Percentiles rank a stretch among this genome's conserved stretches.
Conservation (phyloP, 139 green algal species). For the Pseudopediastrum boryanum region DNA sequence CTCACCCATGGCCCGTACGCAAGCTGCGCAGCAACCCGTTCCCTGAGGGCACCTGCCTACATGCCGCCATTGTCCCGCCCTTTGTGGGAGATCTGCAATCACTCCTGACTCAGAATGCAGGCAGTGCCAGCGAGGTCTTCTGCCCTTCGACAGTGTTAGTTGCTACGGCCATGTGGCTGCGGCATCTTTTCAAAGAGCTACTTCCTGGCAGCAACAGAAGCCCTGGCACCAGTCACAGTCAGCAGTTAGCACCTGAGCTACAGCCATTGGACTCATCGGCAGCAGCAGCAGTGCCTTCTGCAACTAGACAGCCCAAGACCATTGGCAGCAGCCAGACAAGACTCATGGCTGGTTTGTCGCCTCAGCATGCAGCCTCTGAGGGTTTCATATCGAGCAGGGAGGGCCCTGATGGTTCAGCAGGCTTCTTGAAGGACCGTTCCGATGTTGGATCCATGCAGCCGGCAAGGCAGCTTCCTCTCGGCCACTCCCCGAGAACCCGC, state of each 20-base stretch:
- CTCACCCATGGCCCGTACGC: constrained; percentile 24
- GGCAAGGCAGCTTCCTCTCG: no score
- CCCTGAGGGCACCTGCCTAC: constrained; percentile 43
- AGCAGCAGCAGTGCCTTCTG: no score
- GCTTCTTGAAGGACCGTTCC: no score
- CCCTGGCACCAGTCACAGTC: background rate
- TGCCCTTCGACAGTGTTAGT: constrained; percentile 34
- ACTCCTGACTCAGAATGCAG: constrained; percentile 41
- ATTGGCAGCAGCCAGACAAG: no score
- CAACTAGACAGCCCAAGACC: no score
- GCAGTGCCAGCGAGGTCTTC: background rate
- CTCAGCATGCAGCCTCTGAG: no score
- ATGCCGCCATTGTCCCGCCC: background rate
- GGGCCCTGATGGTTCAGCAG: no score
- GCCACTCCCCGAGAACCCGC: no score
- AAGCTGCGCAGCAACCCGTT: constrained; percentile 25
- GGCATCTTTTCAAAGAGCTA: constrained; percentile 36
- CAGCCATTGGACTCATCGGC: no score
- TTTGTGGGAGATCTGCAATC: constrained; percentile 26
- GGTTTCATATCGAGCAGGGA: no score
- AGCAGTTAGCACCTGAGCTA: background rate
- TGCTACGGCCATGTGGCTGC: constrained; percentile 43
- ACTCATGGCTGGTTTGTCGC: no score
- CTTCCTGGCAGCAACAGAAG: background rate
- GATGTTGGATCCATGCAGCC: no score